Base-by-base conservation (phyloP, 2,329 filamentous ascomycete genomes). In the Mariannaea elegans region DNA sequence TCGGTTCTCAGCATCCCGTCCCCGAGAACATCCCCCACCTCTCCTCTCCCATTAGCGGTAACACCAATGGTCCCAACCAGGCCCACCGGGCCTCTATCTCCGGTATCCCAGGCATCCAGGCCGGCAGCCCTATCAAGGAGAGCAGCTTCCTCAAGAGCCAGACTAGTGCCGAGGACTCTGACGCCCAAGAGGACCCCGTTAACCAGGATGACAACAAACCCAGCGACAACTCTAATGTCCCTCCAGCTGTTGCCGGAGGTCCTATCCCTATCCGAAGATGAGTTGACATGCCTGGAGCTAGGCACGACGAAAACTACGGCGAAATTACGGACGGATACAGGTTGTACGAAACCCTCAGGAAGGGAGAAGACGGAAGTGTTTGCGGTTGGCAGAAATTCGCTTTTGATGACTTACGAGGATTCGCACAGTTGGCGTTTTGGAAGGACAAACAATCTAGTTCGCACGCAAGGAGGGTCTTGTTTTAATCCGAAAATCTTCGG, bases 11-110 rank as follows among this genome's bases (percentile, higher is more conserved):
- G 80, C 95, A 99, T 78, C 95, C 95, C 54, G 90, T 94, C 50
- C 93, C 94, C 67, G 93, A 97, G 80, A 96, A 96, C 78, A 97
- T 97, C 78, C 94, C 94, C 27, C 93, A 97, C 81, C 86, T 94
- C 69, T 88, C 90, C 41, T 90, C 90, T 56, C 89, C 90, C 61
- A 78, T 84, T 78, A 72, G 80, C 64, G 71, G 70, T 58, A 67
- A 66, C 61, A 67, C 65, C 49, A 70, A 56, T 61, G 62, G 71
- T 51, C 74, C 74, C 48, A 77, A 80, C 72, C 80, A 77, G 65
- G 77, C 67, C 69, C 72, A 75, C 64, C 75, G 75, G 60, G 79
- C 73, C 65, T 81, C 76, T 69, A 77, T 77, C 63, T 76, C 76
- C 55, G 81, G 82, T 56, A 77, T 77, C 63, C 77, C 76, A 56